These are phyloP conservation scores for Trifolium repens DNA, from an alignment of 306 rosid species.

Conservation along the genomic window DNA sequence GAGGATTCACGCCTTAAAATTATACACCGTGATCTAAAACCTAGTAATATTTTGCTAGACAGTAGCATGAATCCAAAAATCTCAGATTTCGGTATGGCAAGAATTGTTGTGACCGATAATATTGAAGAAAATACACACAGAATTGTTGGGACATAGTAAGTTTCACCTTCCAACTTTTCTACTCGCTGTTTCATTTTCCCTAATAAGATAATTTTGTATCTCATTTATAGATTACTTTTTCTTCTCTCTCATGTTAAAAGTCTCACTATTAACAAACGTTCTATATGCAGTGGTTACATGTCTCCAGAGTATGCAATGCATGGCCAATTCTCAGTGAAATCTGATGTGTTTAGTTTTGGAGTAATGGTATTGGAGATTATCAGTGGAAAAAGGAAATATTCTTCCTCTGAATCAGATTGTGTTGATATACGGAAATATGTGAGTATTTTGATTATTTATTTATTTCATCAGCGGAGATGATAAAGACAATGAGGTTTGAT, in stretches of 20 bases:
- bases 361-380: constrained; percentile 51
- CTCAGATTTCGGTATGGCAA: constrained; percentile 63
- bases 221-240: not conserved
- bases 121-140: constrained; percentile 41
- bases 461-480: not conserved
- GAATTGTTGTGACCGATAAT: constrained; percentile 12
- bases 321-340: constrained; percentile 51
- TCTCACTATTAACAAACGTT: not conserved
- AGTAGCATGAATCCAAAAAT: constrained; percentile 53
- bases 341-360: constrained; percentile 55
- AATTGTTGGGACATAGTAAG: constrained; percentile 69
- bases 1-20: constrained; percentile 56
- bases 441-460: not conserved
- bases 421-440: constrained; percentile 19
- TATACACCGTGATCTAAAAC: constrained; percentile 62
- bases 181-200: too few species aligned
- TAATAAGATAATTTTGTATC: too few species aligned
- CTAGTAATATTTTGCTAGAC: constrained; percentile 57
- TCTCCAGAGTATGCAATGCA: constrained; percentile 49
- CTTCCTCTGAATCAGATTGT: not conserved
- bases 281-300: constrained; percentile 48
- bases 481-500: not conserved
- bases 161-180: not conserved
- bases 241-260: not conserved
- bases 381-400: constrained; percentile 45